A percentile compares a stretch with the other conserved stretches of the same genome.
phyloP scores from a whole-genome alignment of 192 early-diverging fungal genomes.

The Podila clonocystis region DNA sequence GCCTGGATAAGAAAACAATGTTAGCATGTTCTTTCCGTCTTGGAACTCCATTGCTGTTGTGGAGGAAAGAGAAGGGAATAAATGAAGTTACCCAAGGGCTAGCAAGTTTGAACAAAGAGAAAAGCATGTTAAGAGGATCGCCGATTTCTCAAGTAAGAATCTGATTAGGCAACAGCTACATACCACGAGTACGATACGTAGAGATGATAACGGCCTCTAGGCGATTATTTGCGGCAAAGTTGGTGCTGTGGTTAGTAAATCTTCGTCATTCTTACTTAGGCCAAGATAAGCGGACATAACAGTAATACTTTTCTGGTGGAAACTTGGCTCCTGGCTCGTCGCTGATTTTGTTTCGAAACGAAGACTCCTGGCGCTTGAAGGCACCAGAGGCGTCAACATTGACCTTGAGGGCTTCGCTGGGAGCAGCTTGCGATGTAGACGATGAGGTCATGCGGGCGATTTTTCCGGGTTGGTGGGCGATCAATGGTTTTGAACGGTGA shows the following conservation, averaged over 20 bases:
- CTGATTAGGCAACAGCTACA: background rate
- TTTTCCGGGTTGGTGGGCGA: no score
- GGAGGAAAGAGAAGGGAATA: no score
- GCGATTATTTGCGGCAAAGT: no score
- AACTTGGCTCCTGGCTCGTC: constrained; percentile 70
- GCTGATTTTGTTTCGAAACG: constrained; percentile 72
- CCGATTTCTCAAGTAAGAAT: background rate
- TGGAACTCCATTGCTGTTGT: no score
- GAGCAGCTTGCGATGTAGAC: no score
- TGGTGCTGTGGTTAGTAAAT: no score
- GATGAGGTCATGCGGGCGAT: no score
- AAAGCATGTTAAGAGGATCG: background rate
- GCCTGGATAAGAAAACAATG: constrained; percentile 59
- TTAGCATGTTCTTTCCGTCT: constrained; percentile 14
- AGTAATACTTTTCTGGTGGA: constrained; percentile 69
- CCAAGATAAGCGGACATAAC: no score
- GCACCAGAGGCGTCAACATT: constrained; percentile 60
- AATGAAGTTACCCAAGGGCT: no score
- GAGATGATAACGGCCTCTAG: background rate
- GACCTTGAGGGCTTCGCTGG: no score
- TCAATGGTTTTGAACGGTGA: no score
- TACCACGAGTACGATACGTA: background rate
- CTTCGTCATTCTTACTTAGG: no score
- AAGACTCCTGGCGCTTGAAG: constrained; percentile 79
- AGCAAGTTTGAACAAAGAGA: background rate